Evolutionary conservation across 495 filamentous ascomycete genomes (phyloP).

Genomic region (Aspergillus kassunensis): DNA sequence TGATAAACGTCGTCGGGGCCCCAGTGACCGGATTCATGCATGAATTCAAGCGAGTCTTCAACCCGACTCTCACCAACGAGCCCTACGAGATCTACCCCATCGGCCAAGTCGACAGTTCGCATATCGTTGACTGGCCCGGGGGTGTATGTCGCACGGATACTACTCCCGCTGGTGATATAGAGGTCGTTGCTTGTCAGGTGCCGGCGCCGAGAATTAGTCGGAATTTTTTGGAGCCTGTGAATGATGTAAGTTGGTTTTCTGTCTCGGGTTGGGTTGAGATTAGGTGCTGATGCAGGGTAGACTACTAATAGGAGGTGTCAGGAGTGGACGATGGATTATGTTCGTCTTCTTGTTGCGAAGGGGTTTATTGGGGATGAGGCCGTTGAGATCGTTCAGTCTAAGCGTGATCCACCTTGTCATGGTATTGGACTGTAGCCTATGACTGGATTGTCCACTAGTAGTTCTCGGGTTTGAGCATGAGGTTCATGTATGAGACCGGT

Average conservation of each 20-base stretch:
- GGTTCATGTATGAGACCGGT: no score
- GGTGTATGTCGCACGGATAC: slow-evolving; percentile 13
- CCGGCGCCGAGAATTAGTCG: slow-evolving; percentile 28
- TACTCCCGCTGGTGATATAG: slow-evolving; percentile 22
- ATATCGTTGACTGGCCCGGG: slow-evolving; percentile 22
- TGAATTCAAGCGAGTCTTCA: slow-evolving; percentile 30
- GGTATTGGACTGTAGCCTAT: slow-evolving; percentile 17
- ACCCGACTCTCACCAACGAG: neutral
- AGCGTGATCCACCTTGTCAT: slow-evolving; percentile 31
- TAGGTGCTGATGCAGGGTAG: no score
- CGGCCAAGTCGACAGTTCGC: slow-evolving; percentile 13
- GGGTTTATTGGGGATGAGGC: slow-evolving; percentile 23
- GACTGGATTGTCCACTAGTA: no score
- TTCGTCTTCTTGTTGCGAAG: slow-evolving; percentile 24
- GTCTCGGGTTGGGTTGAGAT: neutral
- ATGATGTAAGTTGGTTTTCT: slow-evolving; percentile 22
- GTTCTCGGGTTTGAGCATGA: no score
- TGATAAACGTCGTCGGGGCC: slow-evolving; percentile 32
- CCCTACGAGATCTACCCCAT: slow-evolving; percentile 19
- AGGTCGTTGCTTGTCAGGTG: slow-evolving; percentile 27
- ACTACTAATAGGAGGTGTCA: slow-evolving; percentile 31
- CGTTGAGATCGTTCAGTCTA: slow-evolving; percentile 29
- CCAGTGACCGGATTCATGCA: slow-evolving; percentile 30
- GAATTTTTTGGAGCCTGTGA: slow-evolving; percentile 35
- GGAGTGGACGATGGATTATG: slow-evolving; percentile 38